Evolutionary conservation across 177 flowering plant genomes (phyloP).

Genomic region (Tripterygium wilfordii): DNA sequence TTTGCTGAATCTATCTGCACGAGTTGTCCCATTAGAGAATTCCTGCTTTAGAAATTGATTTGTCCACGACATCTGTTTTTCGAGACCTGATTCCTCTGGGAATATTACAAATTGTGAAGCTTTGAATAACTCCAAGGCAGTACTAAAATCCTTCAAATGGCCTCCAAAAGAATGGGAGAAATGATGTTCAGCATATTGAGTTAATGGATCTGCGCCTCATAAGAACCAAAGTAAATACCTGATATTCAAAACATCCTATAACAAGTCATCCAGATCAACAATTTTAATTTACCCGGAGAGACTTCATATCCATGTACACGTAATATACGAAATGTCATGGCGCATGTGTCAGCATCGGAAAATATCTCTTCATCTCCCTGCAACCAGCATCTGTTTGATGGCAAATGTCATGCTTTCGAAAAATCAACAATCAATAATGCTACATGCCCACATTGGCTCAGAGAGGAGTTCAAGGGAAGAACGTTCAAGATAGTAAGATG

Average conservation of each 20-base stretch:
- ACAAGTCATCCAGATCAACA: not conserved
- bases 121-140: conserved; percentile 7
- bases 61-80: conserved; percentile 1
- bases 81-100: conserved; percentile 6
- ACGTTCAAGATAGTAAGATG: no score
- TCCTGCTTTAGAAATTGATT: not conserved
- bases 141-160: not conserved
- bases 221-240: not conserved
- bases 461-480: not conserved
- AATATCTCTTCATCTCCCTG: conserved; percentile 1
- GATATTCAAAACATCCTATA: not conserved
- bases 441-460: not conserved
- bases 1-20: conserved; percentile 13
- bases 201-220: conserved; percentile 7
- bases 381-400: not conserved
- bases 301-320: not conserved
- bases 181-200: not conserved
- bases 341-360: not conserved
- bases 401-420: conserved; percentile 5
- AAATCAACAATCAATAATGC: not conserved
- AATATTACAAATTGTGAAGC: conserved; percentile 7
- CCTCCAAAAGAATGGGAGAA: not conserved
- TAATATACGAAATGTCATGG: not conserved
- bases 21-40: not conserved
- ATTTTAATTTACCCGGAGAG: not conserved